Conservation (phyloP, 352 stramenopile species). For the Halophytophthora polymorphica region DNA sequence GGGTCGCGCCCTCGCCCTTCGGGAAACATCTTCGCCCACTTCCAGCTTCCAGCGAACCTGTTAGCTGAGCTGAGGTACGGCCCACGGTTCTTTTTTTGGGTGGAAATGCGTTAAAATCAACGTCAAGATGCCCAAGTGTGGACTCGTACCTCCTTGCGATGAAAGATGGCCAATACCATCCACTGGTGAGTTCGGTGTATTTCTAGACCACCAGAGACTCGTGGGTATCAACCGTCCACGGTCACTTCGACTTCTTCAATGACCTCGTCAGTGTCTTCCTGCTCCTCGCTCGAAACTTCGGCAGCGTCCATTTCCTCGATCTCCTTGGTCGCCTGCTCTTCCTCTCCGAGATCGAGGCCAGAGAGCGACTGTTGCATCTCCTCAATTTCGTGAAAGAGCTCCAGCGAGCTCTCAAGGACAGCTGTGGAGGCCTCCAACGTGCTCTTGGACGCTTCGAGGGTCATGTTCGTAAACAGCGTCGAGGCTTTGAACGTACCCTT, state of each 20-base stretch:
- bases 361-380: constrained; percentile 25
- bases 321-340: constrained; percentile 24
- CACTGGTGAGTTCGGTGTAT: constrained; percentile 14
- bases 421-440: constrained; percentile 51
- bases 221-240: constrained; percentile 12
- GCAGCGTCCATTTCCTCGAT: constrained; percentile 20
- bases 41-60: neutral
- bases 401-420: constrained; percentile 58
- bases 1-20: constrained; percentile 1
- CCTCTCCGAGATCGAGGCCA: constrained; percentile 18
- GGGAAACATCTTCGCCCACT: constrained; percentile 7
- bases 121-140: neutral
- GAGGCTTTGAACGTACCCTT: constrained; percentile 15
- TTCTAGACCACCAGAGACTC: constrained; percentile 6
- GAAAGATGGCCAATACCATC: constrained; percentile 1
- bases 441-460: constrained; percentile 44
- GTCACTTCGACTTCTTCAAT: constrained; percentile 13
- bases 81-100: neutral
- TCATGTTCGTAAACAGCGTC: constrained; percentile 48
- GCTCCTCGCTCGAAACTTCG: constrained; percentile 10
- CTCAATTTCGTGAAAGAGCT: constrained; percentile 53
- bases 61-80: too few relatives aligned
- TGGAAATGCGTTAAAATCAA: neutral
- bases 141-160: neutral
- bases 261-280: constrained; percentile 6